Conservation (phyloP, 805 yeast genomes). For the Candida nemodendra region DNA sequence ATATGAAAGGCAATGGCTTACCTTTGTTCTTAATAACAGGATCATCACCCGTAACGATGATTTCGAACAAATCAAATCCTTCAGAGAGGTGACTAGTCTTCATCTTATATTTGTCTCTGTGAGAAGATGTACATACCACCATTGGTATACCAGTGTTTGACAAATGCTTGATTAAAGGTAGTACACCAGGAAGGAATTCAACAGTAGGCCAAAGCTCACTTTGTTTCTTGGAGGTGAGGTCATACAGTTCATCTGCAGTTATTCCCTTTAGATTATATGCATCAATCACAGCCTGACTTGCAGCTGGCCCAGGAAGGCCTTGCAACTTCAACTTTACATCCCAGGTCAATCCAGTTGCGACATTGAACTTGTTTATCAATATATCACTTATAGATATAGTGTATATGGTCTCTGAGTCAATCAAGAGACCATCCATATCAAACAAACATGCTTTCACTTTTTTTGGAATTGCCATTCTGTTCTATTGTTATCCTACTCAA, state of each 20-base stretch:
- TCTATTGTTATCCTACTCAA: no score
- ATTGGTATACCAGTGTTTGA: conserved; percentile 61
- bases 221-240: conserved; percentile 53
- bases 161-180: conserved; percentile 59
- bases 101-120: conserved; percentile 52
- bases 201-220: conserved; percentile 58
- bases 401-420: conserved; percentile 90
- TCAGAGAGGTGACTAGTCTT: conserved; percentile 68
- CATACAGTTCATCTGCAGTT: conserved; percentile 63
- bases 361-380: conserved; percentile 54
- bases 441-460: conserved; percentile 31
- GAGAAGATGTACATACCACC: conserved; percentile 89
- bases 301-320: conserved; percentile 85
- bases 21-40: conserved; percentile 80
- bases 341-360: conserved; percentile 79
- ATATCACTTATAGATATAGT: conserved; percentile 73
- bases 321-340: conserved; percentile 83
- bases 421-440: conserved; percentile 94
- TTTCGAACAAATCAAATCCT: conserved; percentile 60
- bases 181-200: conserved; percentile 80
- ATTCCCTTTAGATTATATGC: conserved; percentile 62
- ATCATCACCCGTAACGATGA: conserved; percentile 85
- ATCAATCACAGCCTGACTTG: conserved; percentile 63
- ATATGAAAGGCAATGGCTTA: conserved; percentile 92
- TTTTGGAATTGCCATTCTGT: conserved; percentile 11